Evolutionary conservation across 2,329 filamentous ascomycete genomes (phyloP).

Genomic region (Fusarium denticulatum): DNA sequence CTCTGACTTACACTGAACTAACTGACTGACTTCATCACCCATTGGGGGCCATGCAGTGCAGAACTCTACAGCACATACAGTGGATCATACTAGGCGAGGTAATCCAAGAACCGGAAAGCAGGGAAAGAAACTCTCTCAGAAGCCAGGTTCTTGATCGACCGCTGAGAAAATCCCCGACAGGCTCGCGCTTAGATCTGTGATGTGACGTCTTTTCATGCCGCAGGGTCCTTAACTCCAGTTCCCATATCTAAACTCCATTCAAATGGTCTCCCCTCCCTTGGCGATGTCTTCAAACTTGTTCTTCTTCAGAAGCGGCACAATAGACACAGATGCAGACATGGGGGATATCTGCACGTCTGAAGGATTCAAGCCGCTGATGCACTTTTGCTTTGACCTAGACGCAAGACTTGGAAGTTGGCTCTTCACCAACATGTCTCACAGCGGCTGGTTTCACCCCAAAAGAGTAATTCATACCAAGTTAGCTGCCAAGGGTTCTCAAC

Average conservation of each 20-base stretch:
- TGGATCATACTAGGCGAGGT: background rate
- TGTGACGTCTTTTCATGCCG: conserved; percentile 23
- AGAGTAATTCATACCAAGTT: background rate
- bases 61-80: background rate
- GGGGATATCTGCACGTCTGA: background rate
- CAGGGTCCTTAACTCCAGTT: conserved; percentile 18
- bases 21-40: background rate
- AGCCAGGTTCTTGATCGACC: background rate
- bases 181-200: conserved; percentile 16
- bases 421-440: background rate
- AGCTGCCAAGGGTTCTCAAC: background rate
- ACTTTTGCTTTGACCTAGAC: background rate
- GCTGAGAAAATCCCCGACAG: conserved; percentile 16
- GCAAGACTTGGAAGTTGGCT: background rate
- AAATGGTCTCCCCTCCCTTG: background rate
- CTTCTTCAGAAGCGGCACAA: background rate
- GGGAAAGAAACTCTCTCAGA: background rate
- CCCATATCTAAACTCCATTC: conserved; percentile 30
- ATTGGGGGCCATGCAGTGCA: conserved; percentile 19
- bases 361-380: conserved; percentile 27
- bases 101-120: conserved; percentile 7
- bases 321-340: background rate
- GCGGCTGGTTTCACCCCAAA: conserved; percentile 17
- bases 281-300: background rate
- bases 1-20: background rate